These are phyloP conservation scores for Conidiobolus incongruus DNA, from an alignment of 371 early-diverging fungal genomes.

Conservation along the genomic window DNA sequence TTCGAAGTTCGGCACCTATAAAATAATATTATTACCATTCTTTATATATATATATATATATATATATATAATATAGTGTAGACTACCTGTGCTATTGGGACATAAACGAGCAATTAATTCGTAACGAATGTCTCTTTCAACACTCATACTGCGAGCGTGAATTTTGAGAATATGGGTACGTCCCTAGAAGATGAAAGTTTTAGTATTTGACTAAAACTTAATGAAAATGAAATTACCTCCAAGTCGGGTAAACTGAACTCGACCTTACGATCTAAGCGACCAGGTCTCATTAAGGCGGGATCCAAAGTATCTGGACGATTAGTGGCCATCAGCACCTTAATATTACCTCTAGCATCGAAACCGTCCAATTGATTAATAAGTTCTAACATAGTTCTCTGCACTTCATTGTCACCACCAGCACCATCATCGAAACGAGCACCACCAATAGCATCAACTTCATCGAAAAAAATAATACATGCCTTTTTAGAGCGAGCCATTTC, in stretches of 20 bases:
- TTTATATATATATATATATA: no score
- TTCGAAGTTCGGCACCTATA: slow-evolving; percentile 73
- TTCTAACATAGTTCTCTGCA: slow-evolving; percentile 99
- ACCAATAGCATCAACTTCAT: slow-evolving; percentile 99
- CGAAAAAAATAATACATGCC: slow-evolving; percentile 99
- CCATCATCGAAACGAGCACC: slow-evolving; percentile 97
- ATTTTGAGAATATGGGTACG: slow-evolving; percentile 98
- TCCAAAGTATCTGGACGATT: slow-evolving; percentile 98
- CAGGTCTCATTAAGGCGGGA: slow-evolving; percentile 97
- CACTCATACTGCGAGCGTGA: slow-evolving; percentile 97
- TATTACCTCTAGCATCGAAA: slow-evolving; percentile 98
- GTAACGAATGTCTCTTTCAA: slow-evolving; percentile 94
- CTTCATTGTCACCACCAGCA: slow-evolving; percentile 98
- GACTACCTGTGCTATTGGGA: slow-evolving; percentile 81
- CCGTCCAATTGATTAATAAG: slow-evolving; percentile 99
- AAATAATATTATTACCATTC: no score
- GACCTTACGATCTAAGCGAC: slow-evolving; percentile 98
- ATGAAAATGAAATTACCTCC: slow-evolving; percentile 34
- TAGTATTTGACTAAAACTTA: neutral
- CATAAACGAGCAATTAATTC: slow-evolving; percentile 98
- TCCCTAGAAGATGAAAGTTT: slow-evolving; percentile 23
- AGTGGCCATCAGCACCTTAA: slow-evolving; percentile 99
- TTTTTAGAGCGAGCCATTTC: slow-evolving; percentile 98
- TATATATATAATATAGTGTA: slow-evolving; percentile 12
- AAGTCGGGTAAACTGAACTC: slow-evolving; percentile 96